These are phyloP conservation scores for Gossypium thurberi DNA, from an alignment of 345 rosid genomes.

Conservation along the genomic window DNA sequence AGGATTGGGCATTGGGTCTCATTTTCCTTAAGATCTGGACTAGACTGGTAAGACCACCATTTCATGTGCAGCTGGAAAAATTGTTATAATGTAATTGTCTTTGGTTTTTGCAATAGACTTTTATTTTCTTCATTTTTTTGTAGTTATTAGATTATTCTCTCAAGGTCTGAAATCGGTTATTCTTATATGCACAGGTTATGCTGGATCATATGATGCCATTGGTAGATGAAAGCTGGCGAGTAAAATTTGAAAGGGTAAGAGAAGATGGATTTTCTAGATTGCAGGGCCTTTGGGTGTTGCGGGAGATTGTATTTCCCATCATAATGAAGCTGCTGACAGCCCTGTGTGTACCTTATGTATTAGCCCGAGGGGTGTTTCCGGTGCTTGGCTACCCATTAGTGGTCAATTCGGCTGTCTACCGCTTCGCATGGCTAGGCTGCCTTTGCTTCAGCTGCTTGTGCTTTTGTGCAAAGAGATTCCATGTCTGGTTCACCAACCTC, in stretches of 20 bases:
- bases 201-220: constrained; percentile 97
- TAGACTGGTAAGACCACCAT: constrained; percentile 54
- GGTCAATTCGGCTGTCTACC: constrained; percentile 89
- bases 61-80: not conserved
- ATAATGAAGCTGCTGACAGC: constrained; percentile 94
- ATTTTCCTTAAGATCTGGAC: constrained; percentile 99
- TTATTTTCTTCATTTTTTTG: no score
- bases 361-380: constrained; percentile 90
- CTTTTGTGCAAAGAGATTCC: constrained; percentile 85
- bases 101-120: not conserved
- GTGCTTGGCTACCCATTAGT: constrained; percentile 86
- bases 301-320: constrained; percentile 83
- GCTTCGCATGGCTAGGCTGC: constrained; percentile 97
- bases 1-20: constrained; percentile 98
- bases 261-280: constrained; percentile 93
- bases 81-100: not conserved
- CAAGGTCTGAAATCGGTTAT: not conserved
- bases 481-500: constrained; percentile 94
- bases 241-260: constrained; percentile 87
- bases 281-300: constrained; percentile 87
- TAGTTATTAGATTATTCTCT: no score
- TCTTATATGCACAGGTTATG: constrained; percentile 58
- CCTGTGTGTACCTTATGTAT: constrained; percentile 84
- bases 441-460: constrained; percentile 63
- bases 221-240: constrained; percentile 87